Evolutionary conservation across 1,284 basidiomycete genomes (phyloP).

Genomic region (Stygiomarasmius scandens): DNA sequence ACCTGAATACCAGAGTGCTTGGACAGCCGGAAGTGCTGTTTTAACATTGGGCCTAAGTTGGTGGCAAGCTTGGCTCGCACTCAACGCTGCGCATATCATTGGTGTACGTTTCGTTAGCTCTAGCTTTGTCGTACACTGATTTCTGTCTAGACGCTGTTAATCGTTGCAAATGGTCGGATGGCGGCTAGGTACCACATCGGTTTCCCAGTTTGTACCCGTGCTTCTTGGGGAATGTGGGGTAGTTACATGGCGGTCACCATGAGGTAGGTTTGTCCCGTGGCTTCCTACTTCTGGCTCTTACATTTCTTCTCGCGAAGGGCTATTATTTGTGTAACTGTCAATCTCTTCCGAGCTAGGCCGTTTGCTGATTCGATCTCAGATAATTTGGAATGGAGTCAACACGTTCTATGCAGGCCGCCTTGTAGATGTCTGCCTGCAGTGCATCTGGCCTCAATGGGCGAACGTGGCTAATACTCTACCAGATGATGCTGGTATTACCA

Average conservation of each 20-base stretch:
- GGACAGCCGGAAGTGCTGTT: conserved; percentile 15
- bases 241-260: conserved; percentile 25
- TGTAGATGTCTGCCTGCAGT: conserved; percentile 20
- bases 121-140: background rate
- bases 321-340: conserved; percentile 23
- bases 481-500: conserved; percentile 22
- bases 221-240: conserved; percentile 24
- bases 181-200: conserved; percentile 20
- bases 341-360: conserved; percentile 15
- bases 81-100: conserved; percentile 18
- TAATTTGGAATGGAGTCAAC: conserved; percentile 30
- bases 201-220: conserved; percentile 17
- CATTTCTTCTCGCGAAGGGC: too few species aligned
- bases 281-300: background rate
- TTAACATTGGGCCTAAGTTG: conserved; percentile 15
- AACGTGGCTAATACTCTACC: conserved; percentile 24
- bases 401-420: conserved; percentile 26
- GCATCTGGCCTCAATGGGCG: conserved; percentile 25
- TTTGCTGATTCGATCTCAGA: conserved; percentile 14
- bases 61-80: conserved; percentile 19
- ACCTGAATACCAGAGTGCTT: conserved; percentile 10
- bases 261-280: conserved; percentile 11
- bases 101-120: conserved; percentile 7
- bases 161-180: conserved; percentile 19
- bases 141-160: conserved; percentile 12